Percentiles rank a stretch among this genome's conserved stretches.
Evolutionary conservation across 768 basidiomycete genomes (phyloP).

Genomic region (Fomitopsis serialis): DNA sequence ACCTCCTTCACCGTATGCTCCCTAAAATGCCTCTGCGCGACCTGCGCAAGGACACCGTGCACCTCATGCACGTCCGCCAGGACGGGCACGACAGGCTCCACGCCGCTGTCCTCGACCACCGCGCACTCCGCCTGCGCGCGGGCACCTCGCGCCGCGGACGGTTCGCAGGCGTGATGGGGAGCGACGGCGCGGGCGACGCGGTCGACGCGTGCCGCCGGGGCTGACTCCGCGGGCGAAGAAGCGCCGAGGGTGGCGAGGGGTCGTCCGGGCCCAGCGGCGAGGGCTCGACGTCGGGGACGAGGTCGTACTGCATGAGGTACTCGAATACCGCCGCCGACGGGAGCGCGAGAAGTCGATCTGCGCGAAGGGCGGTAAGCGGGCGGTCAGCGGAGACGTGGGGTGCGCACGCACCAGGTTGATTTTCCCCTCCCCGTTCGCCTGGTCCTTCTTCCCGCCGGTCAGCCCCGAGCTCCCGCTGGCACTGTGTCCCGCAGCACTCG

Average conservation of each 20-base stretch:
- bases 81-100: slow-evolving; percentile 45
- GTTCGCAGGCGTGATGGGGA: slow-evolving; percentile 56
- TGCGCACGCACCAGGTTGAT: slow-evolving; percentile 17
- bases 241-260: slow-evolving; percentile 62
- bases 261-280: slow-evolving; percentile 61
- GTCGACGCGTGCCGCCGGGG: slow-evolving; percentile 40
- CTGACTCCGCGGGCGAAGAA: slow-evolving; percentile 45
- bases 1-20: slow-evolving; percentile 67
- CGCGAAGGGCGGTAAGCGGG: not conserved
- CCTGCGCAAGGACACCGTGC: slow-evolving; percentile 56
- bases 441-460: slow-evolving; percentile 6
- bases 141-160: slow-evolving; percentile 69
- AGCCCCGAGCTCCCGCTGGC: slow-evolving; percentile 18
- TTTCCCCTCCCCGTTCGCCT: slow-evolving; percentile 15
- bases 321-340: slow-evolving; percentile 60
- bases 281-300: slow-evolving; percentile 65
- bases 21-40: slow-evolving; percentile 72
- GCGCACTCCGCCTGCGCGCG: slow-evolving; percentile 61
- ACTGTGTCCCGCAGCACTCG: slow-evolving; percentile 14
- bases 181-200: slow-evolving; percentile 17
- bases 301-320: slow-evolving; percentile 69
- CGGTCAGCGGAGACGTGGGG: not conserved
- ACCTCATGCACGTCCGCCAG: slow-evolving; percentile 67
- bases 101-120: slow-evolving; percentile 54
- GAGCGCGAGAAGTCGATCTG: slow-evolving; percentile 75